Percentiles rank a stretch among this genome's conserved stretches.
Conservation (phyloP, 176 grass and related monocot species). For the barley (Hordeum vulgare) region MorexV3_pseudomolecules_assembly NC_058519.1:26015377-26015876, state of each 20-base stretch:
- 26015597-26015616: not conserved
- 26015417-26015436: no score
- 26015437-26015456: no score
- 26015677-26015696: not conserved
- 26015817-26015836: conserved; percentile 22
- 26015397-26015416: no score
- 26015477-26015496: not conserved
- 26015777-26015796: conserved; percentile 32
- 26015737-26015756: not conserved
- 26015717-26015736: not conserved
- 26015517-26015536: not conserved
- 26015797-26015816: conserved; percentile 16
- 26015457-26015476: not conserved
- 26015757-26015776: conserved; percentile 4
- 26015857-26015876: conserved; percentile 9
- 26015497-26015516: not conserved
- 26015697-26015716: not conserved
- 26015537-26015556: not conserved
- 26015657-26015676: not conserved
- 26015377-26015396: no score
- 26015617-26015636: not conserved
- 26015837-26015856: conserved; percentile 27
- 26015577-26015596: not conserved
- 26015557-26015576: not conserved
- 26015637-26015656: not conserved